Percentiles rank a stretch among this genome's conserved stretches.
Evolutionary conservation across 805 yeast genomes (phyloP).

Genomic region (Wickerhamiella qilinensis): DNA sequence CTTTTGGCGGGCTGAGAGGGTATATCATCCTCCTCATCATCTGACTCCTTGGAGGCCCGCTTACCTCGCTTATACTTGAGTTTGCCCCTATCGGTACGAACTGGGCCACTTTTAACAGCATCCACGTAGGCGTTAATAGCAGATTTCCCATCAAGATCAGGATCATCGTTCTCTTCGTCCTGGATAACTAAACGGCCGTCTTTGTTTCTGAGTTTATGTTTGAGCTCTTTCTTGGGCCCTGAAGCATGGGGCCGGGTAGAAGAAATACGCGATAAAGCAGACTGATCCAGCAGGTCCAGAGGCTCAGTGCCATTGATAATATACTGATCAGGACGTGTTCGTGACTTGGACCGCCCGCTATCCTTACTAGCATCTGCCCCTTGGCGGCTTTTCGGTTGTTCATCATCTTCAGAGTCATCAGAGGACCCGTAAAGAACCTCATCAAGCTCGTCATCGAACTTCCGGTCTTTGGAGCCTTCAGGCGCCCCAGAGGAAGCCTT

Average conservation of each 20-base stretch:
- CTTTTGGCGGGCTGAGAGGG: slow-evolving; percentile 15
- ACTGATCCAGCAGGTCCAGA: slow-evolving; percentile 72
- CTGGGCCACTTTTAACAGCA: slow-evolving; percentile 85
- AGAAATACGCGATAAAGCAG: slow-evolving; percentile 73
- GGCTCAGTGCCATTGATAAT: slow-evolving; percentile 68
- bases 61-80: slow-evolving; percentile 67
- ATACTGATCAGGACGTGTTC: slow-evolving; percentile 33
- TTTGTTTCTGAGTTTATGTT: slow-evolving; percentile 24
- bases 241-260: slow-evolving; percentile 64
- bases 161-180: slow-evolving; percentile 21
- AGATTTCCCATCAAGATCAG: slow-evolving; percentile 17
- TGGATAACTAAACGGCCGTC: slow-evolving; percentile 57
- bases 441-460: slow-evolving; percentile 76
- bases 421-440: slow-evolving; percentile 73
- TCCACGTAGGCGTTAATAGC: slow-evolving; percentile 88
- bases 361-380: slow-evolving; percentile 22
- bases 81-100: slow-evolving; percentile 83
- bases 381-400: slow-evolving; percentile 11
- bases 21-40: slow-evolving; percentile 35
- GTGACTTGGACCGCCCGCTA: too few species aligned
- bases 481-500: slow-evolving; percentile 32
- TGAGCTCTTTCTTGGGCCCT: slow-evolving; percentile 20
- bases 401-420: slow-evolving; percentile 40
- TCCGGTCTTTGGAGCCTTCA: slow-evolving; percentile 24
- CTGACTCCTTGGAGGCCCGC: slow-evolving; percentile 35